phyloP scores from a whole-genome alignment of 2,329 filamentous ascomycete species.

The Arthroderma sp. region DNA sequence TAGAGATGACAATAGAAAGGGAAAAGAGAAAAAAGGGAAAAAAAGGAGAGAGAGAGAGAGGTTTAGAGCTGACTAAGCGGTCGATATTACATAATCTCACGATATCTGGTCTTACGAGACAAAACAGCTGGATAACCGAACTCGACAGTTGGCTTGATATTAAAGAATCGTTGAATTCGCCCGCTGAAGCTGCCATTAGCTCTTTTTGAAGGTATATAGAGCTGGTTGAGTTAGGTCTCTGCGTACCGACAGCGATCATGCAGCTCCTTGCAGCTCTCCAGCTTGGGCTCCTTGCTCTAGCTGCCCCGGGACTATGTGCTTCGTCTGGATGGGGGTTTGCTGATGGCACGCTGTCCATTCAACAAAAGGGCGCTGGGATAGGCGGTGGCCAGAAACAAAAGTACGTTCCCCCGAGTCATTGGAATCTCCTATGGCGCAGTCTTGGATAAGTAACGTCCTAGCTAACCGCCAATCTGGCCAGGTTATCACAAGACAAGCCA shows the following conservation, averaged over 20 bases:
- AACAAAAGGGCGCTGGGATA: conserved; percentile 48
- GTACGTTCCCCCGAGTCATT: conserved; percentile 26
- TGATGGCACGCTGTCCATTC: conserved; percentile 51
- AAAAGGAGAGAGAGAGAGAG: too few relatives aligned
- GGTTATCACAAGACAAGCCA: conserved; percentile 48
- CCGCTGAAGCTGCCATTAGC: too few relatives aligned
- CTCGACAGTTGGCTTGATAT: background rate
- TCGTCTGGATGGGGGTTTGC: conserved; percentile 50
- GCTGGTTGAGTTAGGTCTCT: too few relatives aligned
- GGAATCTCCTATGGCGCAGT: background rate
- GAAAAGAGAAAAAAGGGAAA: background rate
- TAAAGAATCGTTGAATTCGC: too few relatives aligned
- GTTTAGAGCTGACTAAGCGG: background rate
- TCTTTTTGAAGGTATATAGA: too few relatives aligned
- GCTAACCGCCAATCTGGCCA: conserved; percentile 23
- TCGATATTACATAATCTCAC: background rate
- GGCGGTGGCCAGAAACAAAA: conserved; percentile 44
- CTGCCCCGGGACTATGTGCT: conserved; percentile 30
- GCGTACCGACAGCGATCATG: conserved; percentile 18
- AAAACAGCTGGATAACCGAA: background rate
- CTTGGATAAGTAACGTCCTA: background rate
- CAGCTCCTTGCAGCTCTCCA: conserved; percentile 26
- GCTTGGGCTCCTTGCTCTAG: conserved; percentile 26
- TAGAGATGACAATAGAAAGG: too few relatives aligned
- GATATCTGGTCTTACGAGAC: background rate